Percentiles rank a stretch among this genome's conserved stretches.
phyloP scores from a whole-genome alignment of 1,139 yeast genomes.

The Pichia kudriavzevii region DNA sequence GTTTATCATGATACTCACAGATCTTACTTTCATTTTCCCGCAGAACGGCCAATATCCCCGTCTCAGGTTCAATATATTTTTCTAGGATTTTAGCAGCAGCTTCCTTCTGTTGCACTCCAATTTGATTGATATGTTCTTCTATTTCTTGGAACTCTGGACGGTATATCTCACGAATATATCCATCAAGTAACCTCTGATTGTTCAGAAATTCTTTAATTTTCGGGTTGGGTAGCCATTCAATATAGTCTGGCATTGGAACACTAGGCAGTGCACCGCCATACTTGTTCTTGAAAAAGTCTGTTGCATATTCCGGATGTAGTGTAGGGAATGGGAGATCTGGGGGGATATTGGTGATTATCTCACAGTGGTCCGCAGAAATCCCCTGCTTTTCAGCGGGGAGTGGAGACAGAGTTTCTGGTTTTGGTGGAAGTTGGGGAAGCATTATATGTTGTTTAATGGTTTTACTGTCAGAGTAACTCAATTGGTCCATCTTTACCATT shows the following conservation, averaged over 20 bases:
- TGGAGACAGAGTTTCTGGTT: too few relatives aligned
- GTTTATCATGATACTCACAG: conserved; percentile 12
- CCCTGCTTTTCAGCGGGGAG: too few relatives aligned
- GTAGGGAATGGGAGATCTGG: neutral
- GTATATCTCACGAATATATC: conserved; percentile 22
- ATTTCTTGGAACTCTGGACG: conserved; percentile 9
- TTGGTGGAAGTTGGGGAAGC: too few relatives aligned
- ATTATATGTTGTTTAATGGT: too few relatives aligned
- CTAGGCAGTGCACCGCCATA: neutral
- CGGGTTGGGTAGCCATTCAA: conserved; percentile 17
- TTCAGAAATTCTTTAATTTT: conserved; percentile 25
- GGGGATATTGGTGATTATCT: too few relatives aligned
- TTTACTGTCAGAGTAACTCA: too few relatives aligned
- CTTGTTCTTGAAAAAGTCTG: neutral
- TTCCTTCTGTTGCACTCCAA: conserved; percentile 14
- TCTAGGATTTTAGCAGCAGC: conserved; percentile 25
- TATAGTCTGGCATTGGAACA: conserved; percentile 4
- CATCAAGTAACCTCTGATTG: conserved; percentile 23
- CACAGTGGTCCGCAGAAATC: too few relatives aligned
- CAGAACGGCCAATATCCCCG: conserved; percentile 7
- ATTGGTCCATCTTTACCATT: too few relatives aligned
- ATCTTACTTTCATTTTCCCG: conserved; percentile 12
- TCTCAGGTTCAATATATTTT: conserved; percentile 8
- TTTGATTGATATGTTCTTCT: conserved; percentile 10
- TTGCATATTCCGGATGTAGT: conserved; percentile 1